These are phyloP conservation scores for Lojkania enalia DNA, from an alignment of 2,329 filamentous ascomycete species.

Conservation along the genomic window DNA sequence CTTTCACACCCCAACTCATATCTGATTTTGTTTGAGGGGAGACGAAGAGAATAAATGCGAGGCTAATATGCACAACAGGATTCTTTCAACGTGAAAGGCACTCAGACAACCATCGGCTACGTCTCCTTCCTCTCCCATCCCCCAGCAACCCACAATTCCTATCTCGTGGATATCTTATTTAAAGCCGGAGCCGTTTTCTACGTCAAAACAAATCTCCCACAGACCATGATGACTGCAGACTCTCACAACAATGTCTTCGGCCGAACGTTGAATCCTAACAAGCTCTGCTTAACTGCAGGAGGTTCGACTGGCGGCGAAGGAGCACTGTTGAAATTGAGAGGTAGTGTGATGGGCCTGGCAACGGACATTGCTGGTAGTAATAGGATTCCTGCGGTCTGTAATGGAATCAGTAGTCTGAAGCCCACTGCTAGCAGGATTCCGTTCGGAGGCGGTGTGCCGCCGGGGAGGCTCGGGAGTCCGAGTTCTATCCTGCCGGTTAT, in stretches of 20 bases:
- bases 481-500: conserved; percentile 42
- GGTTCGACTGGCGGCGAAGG: conserved; percentile 70
- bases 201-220: conserved; percentile 58
- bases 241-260: conserved; percentile 65
- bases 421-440: conserved; percentile 58
- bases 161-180: conserved; percentile 43
- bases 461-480: conserved; percentile 37
- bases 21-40: no score
- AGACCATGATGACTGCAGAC: conserved; percentile 55
- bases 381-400: conserved; percentile 83
- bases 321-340: conserved; percentile 61
- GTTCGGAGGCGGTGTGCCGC: conserved; percentile 37
- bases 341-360: conserved; percentile 62
- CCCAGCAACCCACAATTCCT: conserved; percentile 36
- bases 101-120: conserved; percentile 63
- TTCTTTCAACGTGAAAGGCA: conserved; percentile 62
- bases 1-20: no score
- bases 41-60: neutral
- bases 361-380: conserved; percentile 67
- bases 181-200: conserved; percentile 55
- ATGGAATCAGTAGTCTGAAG: conserved; percentile 52
- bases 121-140: conserved; percentile 47
- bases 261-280: conserved; percentile 65
- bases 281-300: conserved; percentile 62
- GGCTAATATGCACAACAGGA: conserved; percentile 43